Base-by-base conservation (phyloP, 352 stramenopile genomes). In the Phytophthora chlamydospora region DNA sequence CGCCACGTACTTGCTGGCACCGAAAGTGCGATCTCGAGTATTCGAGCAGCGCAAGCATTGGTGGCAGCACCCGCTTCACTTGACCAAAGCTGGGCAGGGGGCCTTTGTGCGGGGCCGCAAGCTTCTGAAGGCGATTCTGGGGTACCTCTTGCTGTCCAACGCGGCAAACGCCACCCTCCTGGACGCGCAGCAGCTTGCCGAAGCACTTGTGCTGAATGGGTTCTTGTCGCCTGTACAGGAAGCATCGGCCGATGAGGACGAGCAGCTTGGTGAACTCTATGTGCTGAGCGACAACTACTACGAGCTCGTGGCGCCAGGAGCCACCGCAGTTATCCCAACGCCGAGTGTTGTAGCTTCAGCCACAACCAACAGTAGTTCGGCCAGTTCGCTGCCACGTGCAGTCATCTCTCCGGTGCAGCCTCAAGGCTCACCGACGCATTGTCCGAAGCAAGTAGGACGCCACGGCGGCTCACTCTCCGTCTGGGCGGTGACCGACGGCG, bases 251-350 rank as follows among this genome's bases (percentile, higher is more conserved):
- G 41, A 59, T 13, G 45, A 66, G 2, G 40, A 68, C 24, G 62
- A 75, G 34, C 39, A 41, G 19, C 35, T 69, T 7, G 68, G 51
- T 31, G 46, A 63, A 21, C 35, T 70, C 10, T 78, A 78, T 52
- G 58, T 89, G 2, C 17, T 60, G 2, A 61, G 76, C 16, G 58
- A 68, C 24, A 44, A 35, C 8, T 73, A 68, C 47, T 88, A 83
- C 58, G 80, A 90, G 34, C 68, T 90, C 8, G 76, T 90, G 0
- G 67, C 73, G 14, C 73, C 76, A 9, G 67, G 70, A 19, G 73
- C 58, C 4, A 51, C 31, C 4, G 52, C 36, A 1, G 41, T 70
- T 35, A 19, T 57, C 11, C 21, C 45, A 8, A 69, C 57, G 14
- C 36, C 36, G 11, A 47, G 62, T 24, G 52, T 42, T 1, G 19